Evolutionary conservation across 2,329 filamentous ascomycete genomes (phyloP), one percentile per base, ranked within the genome.

Genomic region (Phaeosphaeriaceae sp.): DNA sequence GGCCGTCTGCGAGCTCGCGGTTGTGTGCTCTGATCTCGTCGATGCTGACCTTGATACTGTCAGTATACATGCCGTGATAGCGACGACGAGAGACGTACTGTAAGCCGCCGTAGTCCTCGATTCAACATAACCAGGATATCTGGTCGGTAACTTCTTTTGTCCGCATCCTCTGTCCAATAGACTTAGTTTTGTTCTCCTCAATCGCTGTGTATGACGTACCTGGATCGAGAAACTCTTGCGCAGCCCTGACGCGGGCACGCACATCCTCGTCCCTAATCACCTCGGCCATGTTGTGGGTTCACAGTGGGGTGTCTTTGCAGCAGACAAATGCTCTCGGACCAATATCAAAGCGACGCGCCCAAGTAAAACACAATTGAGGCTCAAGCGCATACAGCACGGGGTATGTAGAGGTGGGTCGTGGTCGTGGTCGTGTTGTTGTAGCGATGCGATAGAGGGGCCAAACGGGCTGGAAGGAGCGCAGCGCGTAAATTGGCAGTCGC

Each of bases 181-280:
- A 79, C 60, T 53, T n/a, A 79, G 73, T 53, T 42, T 19, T 40
- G 10, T 10, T 7, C 20, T 20, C 22, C 33, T 44, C 13, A 15
- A 13, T 20, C 36, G 19, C 33, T 24, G 22, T 6, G 33, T 3
- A 2, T 9, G 46, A 78, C 89, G 72, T 86, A 97, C 93, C 89
- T 60, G 94, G 94, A 82, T 97, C 94, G 45, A 98, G 87, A 74
- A 98, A 97, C 77, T 97, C 93, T 70, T 90, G 86, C n/a, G 92
- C 93, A 64, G 90, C 88, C 70, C 92, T 90, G 77, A 97, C 88
- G 71, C 93, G 91, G 81, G 96, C 89, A 69, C 88, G 86, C 70
- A 90, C 88, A 66, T 90, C 92, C 79, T 95, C 91, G 84, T 97
- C 93, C 78, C 90, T 88, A 71, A 96, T 70, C 19, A 67, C 59